A percentile compares a stretch with the other conserved stretches of the same genome.
Conservation (phyloP, 2,329 filamentous ascomycete genomes). For the Fusarium miscanthi region DNA sequence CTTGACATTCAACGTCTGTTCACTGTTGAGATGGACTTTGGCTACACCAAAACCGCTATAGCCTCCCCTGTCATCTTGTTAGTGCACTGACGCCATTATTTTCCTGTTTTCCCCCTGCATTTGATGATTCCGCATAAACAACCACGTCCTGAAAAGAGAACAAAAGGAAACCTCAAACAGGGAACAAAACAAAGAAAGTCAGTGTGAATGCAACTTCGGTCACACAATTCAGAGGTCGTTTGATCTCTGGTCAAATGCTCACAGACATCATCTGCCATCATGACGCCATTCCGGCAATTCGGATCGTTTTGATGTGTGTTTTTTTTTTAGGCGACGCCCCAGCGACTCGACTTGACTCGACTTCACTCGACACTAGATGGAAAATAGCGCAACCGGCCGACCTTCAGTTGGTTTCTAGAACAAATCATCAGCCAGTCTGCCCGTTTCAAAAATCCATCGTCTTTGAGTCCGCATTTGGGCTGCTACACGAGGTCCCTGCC, state of each 20-base stretch:
- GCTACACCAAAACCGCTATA: constrained; percentile 8
- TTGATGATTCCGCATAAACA: constrained; percentile 3
- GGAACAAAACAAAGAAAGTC: not conserved
- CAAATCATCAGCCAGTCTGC: not conserved
- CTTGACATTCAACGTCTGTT: not conserved
- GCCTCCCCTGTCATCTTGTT: constrained; percentile 9
- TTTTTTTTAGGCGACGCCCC: not conserved
- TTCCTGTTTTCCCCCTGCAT: constrained; percentile 30
- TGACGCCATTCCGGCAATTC: constrained; percentile 15
- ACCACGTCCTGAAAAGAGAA: not conserved
- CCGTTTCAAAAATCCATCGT: not conserved
- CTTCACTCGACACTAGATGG: not conserved
- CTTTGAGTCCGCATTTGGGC: not conserved
- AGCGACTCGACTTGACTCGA: not conserved
- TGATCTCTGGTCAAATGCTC: not conserved
- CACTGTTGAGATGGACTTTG: not conserved
- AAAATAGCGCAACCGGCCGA: not conserved
- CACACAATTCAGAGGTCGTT: not conserved
- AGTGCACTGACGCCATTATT: constrained; percentile 27
- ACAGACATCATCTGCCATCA: constrained; percentile 9
- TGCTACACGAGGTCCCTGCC: not conserved
- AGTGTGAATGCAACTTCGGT: not conserved
- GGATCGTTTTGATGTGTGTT: not conserved
- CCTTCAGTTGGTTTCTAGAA: constrained; percentile 1
- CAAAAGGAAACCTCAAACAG: constrained; percentile 4